Base-by-base conservation (phyloP, 2,329 filamentous ascomycete species). In the Colletotrichum simmondsii region DNA sequence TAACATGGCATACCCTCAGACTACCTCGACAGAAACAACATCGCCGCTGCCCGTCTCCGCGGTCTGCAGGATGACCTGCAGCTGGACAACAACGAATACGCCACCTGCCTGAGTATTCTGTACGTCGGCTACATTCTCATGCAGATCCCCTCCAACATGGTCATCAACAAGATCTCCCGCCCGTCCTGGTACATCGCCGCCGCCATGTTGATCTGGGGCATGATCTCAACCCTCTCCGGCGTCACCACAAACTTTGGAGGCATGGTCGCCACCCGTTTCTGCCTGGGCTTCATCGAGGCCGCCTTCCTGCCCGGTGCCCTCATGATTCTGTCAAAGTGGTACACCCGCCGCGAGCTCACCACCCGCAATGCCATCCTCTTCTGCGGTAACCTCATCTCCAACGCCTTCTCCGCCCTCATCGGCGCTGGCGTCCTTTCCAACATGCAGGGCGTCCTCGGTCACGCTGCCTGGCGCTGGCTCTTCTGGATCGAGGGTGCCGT, bases 1-100 rank as follows among this genome's bases (percentile, higher is more conserved):
- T 84, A 94, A 94, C 78, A 93, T 94, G 79, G 86, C 83, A 79
- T 94, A 7, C 24, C 24, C 2, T 5, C 46, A 72, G 71, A 95
- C 82, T 95, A 94, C 80, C 85, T 91, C 35, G 91, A 92, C 77
- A 85, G 91, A 46, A 92, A 92, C 79, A 92, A 93, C 80, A 92
- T 93, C 74, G 91, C 91, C 2, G 87, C 91, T 1, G 92, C 92
- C 1, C 87, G 89, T 26, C 85, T 94, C 65, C 89, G 90, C 78
- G 91, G 92, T 6, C 83, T 94, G 24, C 88, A 92, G 69, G 84
- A 85, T 10, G 92, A 93, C 64, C 81, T 93, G 26, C 79, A 84
- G 2, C 83, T 93, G 73, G 80, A 81, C 53, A 83, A 89, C 75
- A 87, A 86, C 3, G 84, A 94, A 78, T 93, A 93, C 78, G 87